These are phyloP conservation scores for Septoria linicola DNA, from an alignment of 2,329 filamentous ascomycete species.

Conservation along the genomic window DNA sequence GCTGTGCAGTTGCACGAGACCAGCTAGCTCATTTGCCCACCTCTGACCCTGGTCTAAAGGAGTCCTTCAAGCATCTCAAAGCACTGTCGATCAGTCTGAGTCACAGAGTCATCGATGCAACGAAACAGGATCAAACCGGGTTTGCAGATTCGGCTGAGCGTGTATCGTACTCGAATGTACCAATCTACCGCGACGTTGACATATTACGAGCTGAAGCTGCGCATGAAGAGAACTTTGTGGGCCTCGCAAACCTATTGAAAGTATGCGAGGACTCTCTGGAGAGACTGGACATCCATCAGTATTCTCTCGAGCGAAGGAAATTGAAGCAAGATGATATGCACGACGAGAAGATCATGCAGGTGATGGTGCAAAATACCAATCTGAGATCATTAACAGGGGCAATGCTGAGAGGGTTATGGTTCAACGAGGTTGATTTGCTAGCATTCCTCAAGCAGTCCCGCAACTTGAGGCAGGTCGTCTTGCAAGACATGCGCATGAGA, in stretches of 20 bases:
- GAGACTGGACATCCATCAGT: slow-evolving; percentile 15
- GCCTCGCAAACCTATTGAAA: slow-evolving; percentile 6
- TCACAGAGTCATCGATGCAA: neutral
- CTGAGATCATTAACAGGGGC: neutral
- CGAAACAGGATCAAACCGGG: neutral
- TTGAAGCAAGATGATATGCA: slow-evolving; percentile 2
- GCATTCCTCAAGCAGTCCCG: neutral
- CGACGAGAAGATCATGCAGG: neutral
- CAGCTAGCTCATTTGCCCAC: neutral
- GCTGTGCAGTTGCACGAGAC: slow-evolving; percentile 6
- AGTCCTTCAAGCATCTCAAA: slow-evolving; percentile 1
- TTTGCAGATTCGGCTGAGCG: neutral
- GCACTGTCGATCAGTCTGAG: slow-evolving; percentile 8
- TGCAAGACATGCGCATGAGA: slow-evolving; percentile 6
- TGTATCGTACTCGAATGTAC: neutral
- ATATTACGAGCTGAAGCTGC: slow-evolving; percentile 10
- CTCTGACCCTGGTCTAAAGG: neutral
- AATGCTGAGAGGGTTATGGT: slow-evolving; percentile 12
- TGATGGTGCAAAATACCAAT: neutral
- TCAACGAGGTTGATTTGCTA: slow-evolving; percentile 1
- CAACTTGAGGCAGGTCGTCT: slow-evolving; percentile 1
- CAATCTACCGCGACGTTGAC: neutral
- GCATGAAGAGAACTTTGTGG: slow-evolving; percentile 14
- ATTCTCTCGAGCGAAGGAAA: neutral
- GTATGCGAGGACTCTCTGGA: slow-evolving; percentile 14